Evolutionary conservation across 148 eudicot species (phyloP), one percentile per base, ranked within the genome.

Genomic region (Rhododendron henanense): DNA sequence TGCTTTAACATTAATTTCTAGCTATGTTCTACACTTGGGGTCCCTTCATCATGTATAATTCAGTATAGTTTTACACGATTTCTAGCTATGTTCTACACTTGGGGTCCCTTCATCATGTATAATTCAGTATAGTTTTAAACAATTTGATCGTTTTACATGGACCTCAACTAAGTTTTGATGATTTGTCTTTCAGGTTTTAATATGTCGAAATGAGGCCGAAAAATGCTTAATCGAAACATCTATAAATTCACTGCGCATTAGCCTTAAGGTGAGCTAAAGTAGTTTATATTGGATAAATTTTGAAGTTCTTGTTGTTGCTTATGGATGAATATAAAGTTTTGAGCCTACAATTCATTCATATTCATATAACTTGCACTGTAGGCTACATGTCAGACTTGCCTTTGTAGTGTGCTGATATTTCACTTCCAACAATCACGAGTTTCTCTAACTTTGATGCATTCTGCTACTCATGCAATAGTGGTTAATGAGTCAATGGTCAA

Each of bases 181-280:
- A 57, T 84, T 89, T 69, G 23, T 69, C 39, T 81, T 85, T 81
- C 92, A 96, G 99, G 94, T 96, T 88, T 53, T 95, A 89, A 97
- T 97, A 83, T 97, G 99, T 84, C 91, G 95, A 90, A 97, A 97
- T 88, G 99, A 97, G 87, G 95, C 98, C 88, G 99, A 97, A 87
- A 97, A 94, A 87, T 97, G 99, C 88, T 93, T 95, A 88, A 97
- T 97, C 67, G 99, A 97, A 91, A 97, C 99, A 41, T 97, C 98
- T 35, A 94, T 97, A 81, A 97, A 95, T 91, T 94, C 99, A 18
- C 85, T 95, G 71, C 93, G 99, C 28, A 97, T 97, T 77, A 97
- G 99, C 90, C 96, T 97, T 84, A 97, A 97, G 98, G 99, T 97
- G 86, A 89, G 77, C 45, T 85, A n/a, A 86, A 48, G 71, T 77